A percentile compares a stretch with the other conserved stretches of the same genome.
phyloP scores from a whole-genome alignment of 179 eudicot species.

The Corrigiola litoralis region DNA sequence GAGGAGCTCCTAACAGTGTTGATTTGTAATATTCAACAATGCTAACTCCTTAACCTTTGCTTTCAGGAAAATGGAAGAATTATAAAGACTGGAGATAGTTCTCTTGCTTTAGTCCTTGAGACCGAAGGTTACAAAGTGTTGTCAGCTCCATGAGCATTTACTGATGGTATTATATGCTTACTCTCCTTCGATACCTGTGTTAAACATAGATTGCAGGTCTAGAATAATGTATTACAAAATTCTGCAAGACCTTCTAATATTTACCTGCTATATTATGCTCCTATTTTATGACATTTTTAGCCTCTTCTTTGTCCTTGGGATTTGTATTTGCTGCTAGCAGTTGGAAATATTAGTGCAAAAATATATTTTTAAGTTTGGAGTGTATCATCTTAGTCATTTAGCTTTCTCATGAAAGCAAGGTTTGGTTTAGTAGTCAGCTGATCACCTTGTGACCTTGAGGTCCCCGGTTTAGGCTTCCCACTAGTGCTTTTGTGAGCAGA shows the following conservation, averaged over 20 bases:
- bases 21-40: not conserved
- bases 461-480: no score
- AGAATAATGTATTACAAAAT: not conserved
- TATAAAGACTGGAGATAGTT: slow-evolving; percentile 75
- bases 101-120: slow-evolving; percentile 72
- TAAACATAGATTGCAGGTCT: not conserved
- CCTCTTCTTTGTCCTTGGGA: no score
- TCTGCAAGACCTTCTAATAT: not conserved
- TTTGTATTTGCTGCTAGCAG: no score
- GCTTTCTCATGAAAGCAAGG: no score
- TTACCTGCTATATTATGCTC: not conserved
- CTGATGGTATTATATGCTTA: slow-evolving; percentile 17
- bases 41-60: not conserved
- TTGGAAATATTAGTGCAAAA: no score
- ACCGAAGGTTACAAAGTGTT: slow-evolving; percentile 82
- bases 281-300: no score
- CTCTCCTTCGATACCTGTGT: slow-evolving; percentile 5
- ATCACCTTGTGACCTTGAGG: no score
- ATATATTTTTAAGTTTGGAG: no score
- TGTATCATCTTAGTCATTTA: no score
- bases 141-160: slow-evolving; percentile 33
- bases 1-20: not conserved
- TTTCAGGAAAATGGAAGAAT: slow-evolving; percentile 80
- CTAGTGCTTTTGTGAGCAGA: no score
- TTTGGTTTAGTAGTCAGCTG: no score